Conservation (phyloP, 257 asterid species). For the Verbascum thapsus region DNA sequence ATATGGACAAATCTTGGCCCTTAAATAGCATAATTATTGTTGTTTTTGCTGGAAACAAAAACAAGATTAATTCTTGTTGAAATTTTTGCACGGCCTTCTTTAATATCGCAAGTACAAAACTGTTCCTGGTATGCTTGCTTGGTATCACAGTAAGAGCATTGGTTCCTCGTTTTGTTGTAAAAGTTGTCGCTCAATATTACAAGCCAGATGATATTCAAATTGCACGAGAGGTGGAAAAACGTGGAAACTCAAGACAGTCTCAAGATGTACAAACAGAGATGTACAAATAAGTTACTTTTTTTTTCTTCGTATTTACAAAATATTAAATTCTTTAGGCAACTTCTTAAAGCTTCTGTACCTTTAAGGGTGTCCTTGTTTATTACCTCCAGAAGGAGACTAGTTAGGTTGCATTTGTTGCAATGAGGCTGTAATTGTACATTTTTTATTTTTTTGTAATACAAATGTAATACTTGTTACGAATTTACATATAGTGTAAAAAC, state of each 20-base stretch:
- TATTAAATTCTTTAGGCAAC: too few relatives aligned
- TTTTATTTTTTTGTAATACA: too few relatives aligned
- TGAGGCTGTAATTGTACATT: too few relatives aligned
- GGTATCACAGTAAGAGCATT: constrained; percentile 49
- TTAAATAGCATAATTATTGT: too few relatives aligned
- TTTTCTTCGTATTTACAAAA: too few relatives aligned
- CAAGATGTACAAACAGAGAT: constrained; percentile 49
- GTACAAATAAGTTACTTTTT: constrained; percentile 24
- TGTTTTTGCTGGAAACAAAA: constrained; percentile 7
- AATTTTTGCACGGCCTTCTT: constrained; percentile 67
- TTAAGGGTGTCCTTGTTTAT: too few relatives aligned
- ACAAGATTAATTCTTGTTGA: background rate
- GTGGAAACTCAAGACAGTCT: constrained; percentile 33
- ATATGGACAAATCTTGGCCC: too few relatives aligned
- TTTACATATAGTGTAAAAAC: too few relatives aligned
- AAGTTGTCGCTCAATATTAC: constrained; percentile 38
- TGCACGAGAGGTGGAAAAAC: constrained; percentile 68
- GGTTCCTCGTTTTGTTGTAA: constrained; percentile 64
- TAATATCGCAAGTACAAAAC: constrained; percentile 42
- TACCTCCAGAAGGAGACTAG: too few relatives aligned
- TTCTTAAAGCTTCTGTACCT: too few relatives aligned
- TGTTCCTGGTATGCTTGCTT: constrained; percentile 64
- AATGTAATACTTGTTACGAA: too few relatives aligned
- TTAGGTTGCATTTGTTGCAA: too few relatives aligned
- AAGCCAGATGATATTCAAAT: constrained; percentile 62